phyloP scores from a whole-genome alignment of 2,329 filamentous ascomycete genomes.

The Tolypocladium endophyticum region DNA sequence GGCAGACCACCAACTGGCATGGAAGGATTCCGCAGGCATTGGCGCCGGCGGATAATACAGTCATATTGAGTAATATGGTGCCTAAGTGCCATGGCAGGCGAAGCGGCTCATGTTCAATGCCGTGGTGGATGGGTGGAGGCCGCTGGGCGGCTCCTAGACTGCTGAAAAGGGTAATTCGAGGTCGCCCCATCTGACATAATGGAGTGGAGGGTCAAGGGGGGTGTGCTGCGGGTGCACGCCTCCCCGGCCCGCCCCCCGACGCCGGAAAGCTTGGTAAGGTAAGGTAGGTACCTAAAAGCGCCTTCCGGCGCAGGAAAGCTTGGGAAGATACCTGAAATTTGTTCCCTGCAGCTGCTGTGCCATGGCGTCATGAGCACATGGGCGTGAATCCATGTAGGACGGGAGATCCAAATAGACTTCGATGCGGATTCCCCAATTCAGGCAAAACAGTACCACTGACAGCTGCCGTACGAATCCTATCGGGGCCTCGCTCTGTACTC shows the following conservation, averaged over 20 bases:
- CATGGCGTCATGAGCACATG: neutral
- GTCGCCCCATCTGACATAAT: neutral
- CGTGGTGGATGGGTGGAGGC: neutral
- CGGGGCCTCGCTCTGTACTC: no score
- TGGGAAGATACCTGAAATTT: no score
- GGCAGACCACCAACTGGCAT: neutral
- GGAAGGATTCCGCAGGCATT: neutral
- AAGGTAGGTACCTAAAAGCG: no score
- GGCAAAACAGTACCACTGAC: no score
- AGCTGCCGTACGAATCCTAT: no score
- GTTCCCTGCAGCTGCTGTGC: neutral
- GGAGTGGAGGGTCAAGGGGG: no score
- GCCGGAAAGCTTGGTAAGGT: no score
- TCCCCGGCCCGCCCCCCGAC: no score
- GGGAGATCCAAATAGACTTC: no score
- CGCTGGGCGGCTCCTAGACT: neutral
- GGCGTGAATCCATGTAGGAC: neutral
- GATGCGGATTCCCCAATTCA: no score
- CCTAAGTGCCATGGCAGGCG: neutral
- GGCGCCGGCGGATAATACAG: neutral
- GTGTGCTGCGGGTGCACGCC: no score
- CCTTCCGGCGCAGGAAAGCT: no score
- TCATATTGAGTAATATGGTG: neutral
- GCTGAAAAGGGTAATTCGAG: neutral
- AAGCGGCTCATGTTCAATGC: neutral